Percentiles rank a stretch among this genome's conserved stretches.
Evolutionary conservation across 305 asterid genomes (phyloP).

Genomic region (Solanum aculeatissimum): DNA sequence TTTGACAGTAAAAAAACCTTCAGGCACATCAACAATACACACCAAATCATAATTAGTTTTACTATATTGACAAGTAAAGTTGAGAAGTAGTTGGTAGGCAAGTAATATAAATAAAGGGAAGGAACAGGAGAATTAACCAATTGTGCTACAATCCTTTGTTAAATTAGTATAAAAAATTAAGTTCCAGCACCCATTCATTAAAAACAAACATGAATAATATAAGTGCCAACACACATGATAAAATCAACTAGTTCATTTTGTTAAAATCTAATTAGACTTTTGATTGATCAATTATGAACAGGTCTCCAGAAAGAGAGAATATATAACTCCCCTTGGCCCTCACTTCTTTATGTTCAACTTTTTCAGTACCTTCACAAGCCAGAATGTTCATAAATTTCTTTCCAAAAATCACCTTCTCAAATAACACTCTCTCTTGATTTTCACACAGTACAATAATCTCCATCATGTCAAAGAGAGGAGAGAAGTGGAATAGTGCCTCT

Average conservation of each 20-base stretch:
- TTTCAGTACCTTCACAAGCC: conserved; percentile 57
- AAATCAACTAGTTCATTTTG: neutral
- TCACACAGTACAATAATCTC: conserved; percentile 45
- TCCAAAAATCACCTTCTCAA: conserved; percentile 42
- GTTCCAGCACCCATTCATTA: neutral
- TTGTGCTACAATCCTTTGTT: too few relatives aligned
- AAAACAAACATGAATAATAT: neutral
- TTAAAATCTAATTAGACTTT: neutral
- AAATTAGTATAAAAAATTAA: too few relatives aligned
- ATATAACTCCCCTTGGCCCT: conserved; percentile 33
- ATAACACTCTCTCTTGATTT: conserved; percentile 29
- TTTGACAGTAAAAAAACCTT: too few relatives aligned
- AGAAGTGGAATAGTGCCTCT: conserved; percentile 51
- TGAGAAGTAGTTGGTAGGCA: too few relatives aligned
- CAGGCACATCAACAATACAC: too few relatives aligned
- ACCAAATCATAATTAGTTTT: too few relatives aligned
- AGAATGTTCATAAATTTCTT: conserved; percentile 55
- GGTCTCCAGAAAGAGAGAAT: conserved; percentile 59
- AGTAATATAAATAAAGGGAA: too few relatives aligned
- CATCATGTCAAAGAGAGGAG: conserved; percentile 52
- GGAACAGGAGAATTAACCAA: too few relatives aligned
- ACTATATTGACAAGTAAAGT: too few relatives aligned
- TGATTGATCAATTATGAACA: neutral
- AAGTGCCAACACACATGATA: neutral
- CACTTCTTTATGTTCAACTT: conserved; percentile 42